Percentiles rank a stretch among this genome's conserved stretches.
Conservation (phyloP, 495 filamentous ascomycete species). For the Podospora appendiculata region DNA sequence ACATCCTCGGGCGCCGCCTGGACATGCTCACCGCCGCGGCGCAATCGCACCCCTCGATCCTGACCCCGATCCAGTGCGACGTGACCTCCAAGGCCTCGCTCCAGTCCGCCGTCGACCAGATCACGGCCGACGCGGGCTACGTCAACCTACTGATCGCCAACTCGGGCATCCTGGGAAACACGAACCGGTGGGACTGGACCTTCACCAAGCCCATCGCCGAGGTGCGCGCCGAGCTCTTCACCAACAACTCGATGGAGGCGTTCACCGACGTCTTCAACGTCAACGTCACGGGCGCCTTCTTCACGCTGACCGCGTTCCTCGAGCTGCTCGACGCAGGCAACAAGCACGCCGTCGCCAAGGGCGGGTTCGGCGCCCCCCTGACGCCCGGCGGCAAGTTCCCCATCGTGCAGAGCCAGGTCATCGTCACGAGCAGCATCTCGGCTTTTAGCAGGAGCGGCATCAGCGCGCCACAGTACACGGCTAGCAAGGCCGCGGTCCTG, state of each 20-base stretch:
- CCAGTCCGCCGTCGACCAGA: conserved; percentile 44
- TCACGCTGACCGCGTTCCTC: conserved; percentile 56
- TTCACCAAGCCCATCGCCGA: conserved; percentile 31
- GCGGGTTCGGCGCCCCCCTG: conserved; percentile 22
- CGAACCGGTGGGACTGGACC: conserved; percentile 22
- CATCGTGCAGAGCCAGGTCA: conserved; percentile 47
- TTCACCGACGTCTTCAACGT: conserved; percentile 48
- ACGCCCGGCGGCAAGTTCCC: conserved; percentile 18
- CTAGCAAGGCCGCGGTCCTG: conserved; percentile 52
- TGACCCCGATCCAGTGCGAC: conserved; percentile 56
- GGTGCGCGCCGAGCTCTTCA: conserved; percentile 24
- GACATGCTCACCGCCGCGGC: conserved; percentile 38
- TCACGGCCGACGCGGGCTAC: conserved; percentile 30
- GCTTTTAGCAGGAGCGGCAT: conserved; percentile 35
- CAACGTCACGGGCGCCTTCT: conserved; percentile 55
- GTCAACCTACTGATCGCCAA: conserved; percentile 63
- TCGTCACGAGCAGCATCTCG: conserved; percentile 45
- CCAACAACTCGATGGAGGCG: conserved; percentile 34
- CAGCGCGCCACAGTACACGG: conserved; percentile 49
- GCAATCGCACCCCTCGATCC: conserved; percentile 19
- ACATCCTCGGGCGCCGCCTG: conserved; percentile 56
- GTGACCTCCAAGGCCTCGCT: conserved; percentile 57
- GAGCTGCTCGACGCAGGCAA: conserved; percentile 60
- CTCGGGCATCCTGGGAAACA: conserved; percentile 42
- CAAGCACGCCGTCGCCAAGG: conserved; percentile 33